Percentiles rank a stretch among this genome's conserved stretches.
Conservation (phyloP, 2,329 filamentous ascomycete species). For the Trichoderma hamatum region DNA sequence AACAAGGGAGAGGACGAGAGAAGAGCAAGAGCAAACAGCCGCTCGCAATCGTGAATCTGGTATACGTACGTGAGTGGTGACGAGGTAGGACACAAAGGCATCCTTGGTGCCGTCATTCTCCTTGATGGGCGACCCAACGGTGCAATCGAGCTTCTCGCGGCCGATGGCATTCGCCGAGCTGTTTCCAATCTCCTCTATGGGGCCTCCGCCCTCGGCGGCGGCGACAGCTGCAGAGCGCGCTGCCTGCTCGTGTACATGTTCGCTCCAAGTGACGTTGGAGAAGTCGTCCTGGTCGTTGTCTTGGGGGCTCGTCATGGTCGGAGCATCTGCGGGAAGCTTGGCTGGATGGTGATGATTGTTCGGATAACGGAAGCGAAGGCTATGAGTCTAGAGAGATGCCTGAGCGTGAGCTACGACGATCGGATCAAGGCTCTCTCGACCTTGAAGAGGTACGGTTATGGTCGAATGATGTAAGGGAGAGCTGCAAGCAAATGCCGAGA, state of each 20-base stretch:
- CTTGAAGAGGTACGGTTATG: neutral
- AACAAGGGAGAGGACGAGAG: neutral
- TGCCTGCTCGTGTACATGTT: slow-evolving; percentile 51
- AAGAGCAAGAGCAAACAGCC: neutral
- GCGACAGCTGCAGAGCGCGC: slow-evolving; percentile 27
- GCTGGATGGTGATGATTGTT: neutral
- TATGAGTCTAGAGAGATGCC: neutral
- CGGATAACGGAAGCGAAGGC: neutral
- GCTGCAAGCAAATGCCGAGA: neutral
- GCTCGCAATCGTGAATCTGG: neutral
- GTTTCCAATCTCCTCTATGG: slow-evolving; percentile 51
- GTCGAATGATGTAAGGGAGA: neutral
- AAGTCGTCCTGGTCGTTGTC: slow-evolving; percentile 69
- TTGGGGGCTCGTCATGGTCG: slow-evolving; percentile 27
- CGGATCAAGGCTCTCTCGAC: neutral
- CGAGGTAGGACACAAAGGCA: slow-evolving; percentile 92
- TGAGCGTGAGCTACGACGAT: neutral
- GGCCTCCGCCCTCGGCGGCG: slow-evolving; percentile 36
- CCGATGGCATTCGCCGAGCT: slow-evolving; percentile 62
- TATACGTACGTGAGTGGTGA: slow-evolving; percentile 76
- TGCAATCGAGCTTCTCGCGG: slow-evolving; percentile 78
- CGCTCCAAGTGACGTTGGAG: slow-evolving; percentile 79
- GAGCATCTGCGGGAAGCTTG: slow-evolving; percentile 14
- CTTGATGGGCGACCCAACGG: slow-evolving; percentile 81
- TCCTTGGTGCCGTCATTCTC: slow-evolving; percentile 97